A percentile compares a stretch with the other conserved stretches of the same genome.
Conservation (phyloP, 345 rosid species). For the Brassica cretica region DNA sequence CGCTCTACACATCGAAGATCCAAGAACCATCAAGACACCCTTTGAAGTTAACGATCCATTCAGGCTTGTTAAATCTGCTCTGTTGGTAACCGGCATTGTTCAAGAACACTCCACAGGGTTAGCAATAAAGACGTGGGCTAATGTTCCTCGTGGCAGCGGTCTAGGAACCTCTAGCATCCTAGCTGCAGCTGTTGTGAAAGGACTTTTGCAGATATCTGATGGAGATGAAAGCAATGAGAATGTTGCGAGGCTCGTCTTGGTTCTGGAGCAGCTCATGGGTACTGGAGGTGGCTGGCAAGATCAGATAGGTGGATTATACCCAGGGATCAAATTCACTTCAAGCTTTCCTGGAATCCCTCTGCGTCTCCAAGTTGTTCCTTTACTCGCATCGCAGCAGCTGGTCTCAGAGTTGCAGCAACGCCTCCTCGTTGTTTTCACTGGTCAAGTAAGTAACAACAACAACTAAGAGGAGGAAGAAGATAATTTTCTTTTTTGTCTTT, state of each 20-base stretch:
- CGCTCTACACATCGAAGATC: constrained; percentile 52
- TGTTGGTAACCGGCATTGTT: constrained; percentile 71
- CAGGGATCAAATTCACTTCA: constrained; percentile 82
- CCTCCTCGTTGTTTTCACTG: constrained; percentile 86
- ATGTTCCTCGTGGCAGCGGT: constrained; percentile 94
- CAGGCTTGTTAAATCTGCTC: constrained; percentile 87
- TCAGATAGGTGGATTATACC: constrained; percentile 91
- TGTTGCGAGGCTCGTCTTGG: constrained; percentile 85
- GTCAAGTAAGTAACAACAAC: constrained; percentile 67
- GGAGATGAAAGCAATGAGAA: constrained; percentile 85
- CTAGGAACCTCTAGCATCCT: constrained; percentile 96
- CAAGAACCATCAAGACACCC: constrained; percentile 57
- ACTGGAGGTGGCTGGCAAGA: constrained; percentile 99
- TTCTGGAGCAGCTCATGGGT: constrained; percentile 95
- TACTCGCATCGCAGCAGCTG: constrained; percentile 65
- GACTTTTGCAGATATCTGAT: constrained; percentile 67
- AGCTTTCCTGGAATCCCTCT: constrained; percentile 93
- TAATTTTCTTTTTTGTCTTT: not conserved
- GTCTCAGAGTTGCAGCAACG: constrained; percentile 70
- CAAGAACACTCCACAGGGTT: constrained; percentile 55
- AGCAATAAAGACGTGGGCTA: constrained; percentile 82
- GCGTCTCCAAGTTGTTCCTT: constrained; percentile 83
- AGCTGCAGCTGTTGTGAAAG: constrained; percentile 96
- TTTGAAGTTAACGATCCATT: constrained; percentile 67
- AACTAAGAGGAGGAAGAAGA: not conserved